These are phyloP conservation scores for Cercospora beticola DNA, from an alignment of 2,329 filamentous ascomycete species.

Conservation along the genomic window DNA sequence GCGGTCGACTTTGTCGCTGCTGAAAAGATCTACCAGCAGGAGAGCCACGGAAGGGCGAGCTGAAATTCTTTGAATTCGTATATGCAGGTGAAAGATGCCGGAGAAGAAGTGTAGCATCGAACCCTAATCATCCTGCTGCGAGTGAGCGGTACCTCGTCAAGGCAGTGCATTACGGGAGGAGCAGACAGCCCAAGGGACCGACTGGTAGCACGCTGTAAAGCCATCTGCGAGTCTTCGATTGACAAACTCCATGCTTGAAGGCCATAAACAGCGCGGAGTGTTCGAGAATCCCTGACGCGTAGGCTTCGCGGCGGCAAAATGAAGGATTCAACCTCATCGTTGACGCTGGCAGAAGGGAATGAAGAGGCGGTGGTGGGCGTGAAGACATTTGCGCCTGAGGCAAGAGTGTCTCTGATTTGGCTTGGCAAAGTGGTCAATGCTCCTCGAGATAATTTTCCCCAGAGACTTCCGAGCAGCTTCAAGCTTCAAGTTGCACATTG, in stretches of 20 bases:
- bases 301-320: too few relatives aligned
- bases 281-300: too few relatives aligned
- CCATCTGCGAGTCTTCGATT: too few relatives aligned
- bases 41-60: not conserved
- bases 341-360: not conserved
- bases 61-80: not conserved
- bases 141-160: not conserved
- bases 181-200: not conserved
- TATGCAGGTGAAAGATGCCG: not conserved
- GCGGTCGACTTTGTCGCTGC: not conserved
- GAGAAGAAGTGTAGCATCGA: not conserved
- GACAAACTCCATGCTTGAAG: too few relatives aligned
- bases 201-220: too few relatives aligned
- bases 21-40: not conserved
- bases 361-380: not conserved
- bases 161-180: not conserved
- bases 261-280: too few relatives aligned
- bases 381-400: not conserved
- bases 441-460: conserved; percentile 3
- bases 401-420: too few relatives aligned
- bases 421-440: not conserved
- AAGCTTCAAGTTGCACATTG: conserved; percentile 8
- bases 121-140: not conserved
- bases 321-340: not conserved
- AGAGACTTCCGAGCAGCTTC: not conserved